phyloP scores from a whole-genome alignment of 768 basidiomycete species.

The Suillus subluteus region DNA sequence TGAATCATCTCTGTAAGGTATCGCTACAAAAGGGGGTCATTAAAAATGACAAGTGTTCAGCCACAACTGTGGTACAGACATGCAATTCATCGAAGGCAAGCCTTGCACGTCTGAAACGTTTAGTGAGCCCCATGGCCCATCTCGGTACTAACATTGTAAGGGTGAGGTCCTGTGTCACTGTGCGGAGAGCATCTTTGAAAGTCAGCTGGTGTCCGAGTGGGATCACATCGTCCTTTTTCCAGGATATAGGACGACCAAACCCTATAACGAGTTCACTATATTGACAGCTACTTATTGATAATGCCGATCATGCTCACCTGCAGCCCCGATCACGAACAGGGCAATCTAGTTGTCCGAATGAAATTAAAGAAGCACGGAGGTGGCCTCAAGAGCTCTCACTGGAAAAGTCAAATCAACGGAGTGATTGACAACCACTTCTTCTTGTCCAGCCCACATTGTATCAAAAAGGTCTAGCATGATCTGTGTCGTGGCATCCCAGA shows the following conservation, averaged over 20 bases:
- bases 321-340: slow-evolving; percentile 57
- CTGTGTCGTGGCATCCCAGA: slow-evolving; percentile 50
- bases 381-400: slow-evolving; percentile 34
- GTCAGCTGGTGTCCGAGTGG: slow-evolving; percentile 50
- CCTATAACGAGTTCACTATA: slow-evolving; percentile 31
- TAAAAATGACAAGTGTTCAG: not conserved
- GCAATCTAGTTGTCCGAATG: slow-evolving; percentile 44
- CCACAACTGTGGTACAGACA: slow-evolving; percentile 25
- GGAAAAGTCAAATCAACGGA: slow-evolving; percentile 56
- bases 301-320: slow-evolving; percentile 37
- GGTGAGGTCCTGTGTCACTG: slow-evolving; percentile 42
- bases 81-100: slow-evolving; percentile 48
- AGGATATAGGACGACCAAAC: slow-evolving; percentile 55
- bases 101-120: slow-evolving; percentile 33
- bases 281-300: not conserved
- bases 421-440: slow-evolving; percentile 47
- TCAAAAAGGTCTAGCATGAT: slow-evolving; percentile 47
- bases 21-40: slow-evolving; percentile 25
- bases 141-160: slow-evolving; percentile 43
- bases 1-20: slow-evolving; percentile 60
- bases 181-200: slow-evolving; percentile 53
- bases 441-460: slow-evolving; percentile 50
- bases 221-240: slow-evolving; percentile 45
- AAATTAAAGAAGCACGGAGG: slow-evolving; percentile 23
- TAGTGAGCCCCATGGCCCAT: slow-evolving; percentile 42